phyloP scores from a whole-genome alignment of 2,329 filamentous ascomycete species.

The Stachybotrys elegans region DNA sequence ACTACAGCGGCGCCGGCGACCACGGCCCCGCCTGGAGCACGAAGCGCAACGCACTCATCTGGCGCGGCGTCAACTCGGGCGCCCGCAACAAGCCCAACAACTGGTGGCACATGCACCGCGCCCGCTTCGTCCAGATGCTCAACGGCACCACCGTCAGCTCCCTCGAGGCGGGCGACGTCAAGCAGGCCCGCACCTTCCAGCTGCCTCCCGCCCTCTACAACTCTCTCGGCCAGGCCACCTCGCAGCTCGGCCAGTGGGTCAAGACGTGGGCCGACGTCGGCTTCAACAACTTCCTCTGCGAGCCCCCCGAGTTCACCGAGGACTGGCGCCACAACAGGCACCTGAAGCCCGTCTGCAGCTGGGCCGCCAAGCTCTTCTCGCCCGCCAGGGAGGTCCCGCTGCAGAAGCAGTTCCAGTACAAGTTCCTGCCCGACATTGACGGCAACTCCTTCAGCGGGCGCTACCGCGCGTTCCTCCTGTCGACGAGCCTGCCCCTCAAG shows the following conservation, averaged over 20 bases:
- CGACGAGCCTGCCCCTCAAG: slow-evolving; percentile 63
- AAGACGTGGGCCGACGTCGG: slow-evolving; percentile 33
- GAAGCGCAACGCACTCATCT: slow-evolving; percentile 52
- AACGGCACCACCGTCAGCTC: slow-evolving; percentile 54
- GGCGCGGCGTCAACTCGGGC: slow-evolving; percentile 62
- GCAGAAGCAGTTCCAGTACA: slow-evolving; percentile 45
- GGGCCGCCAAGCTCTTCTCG: slow-evolving; percentile 29
- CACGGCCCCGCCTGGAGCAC: slow-evolving; percentile 53
- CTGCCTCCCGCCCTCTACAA: slow-evolving; percentile 41
- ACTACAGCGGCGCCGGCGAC: slow-evolving; percentile 51
- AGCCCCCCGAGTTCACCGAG: slow-evolving; percentile 11
- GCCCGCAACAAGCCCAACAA: slow-evolving; percentile 47
- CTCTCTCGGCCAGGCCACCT: slow-evolving; percentile 26
- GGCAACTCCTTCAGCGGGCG: slow-evolving; percentile 61
- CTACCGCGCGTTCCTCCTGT: slow-evolving; percentile 59
- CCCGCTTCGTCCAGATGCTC: slow-evolving; percentile 64
- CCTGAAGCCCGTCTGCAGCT: background rate
- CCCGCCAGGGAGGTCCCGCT: slow-evolving; percentile 33
- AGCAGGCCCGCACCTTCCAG: slow-evolving; percentile 41
- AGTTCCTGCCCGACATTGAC: slow-evolving; percentile 66
- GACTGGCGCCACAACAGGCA: background rate
- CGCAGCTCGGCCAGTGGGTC: slow-evolving; percentile 36
- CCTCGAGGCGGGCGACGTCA: slow-evolving; percentile 35
- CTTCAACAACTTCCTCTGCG: slow-evolving; percentile 30
- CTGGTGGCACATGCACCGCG: slow-evolving; percentile 67